These are phyloP conservation scores for Boechera retrofracta DNA, from an alignment of 345 rosid species.

Conservation along the genomic window DNA sequence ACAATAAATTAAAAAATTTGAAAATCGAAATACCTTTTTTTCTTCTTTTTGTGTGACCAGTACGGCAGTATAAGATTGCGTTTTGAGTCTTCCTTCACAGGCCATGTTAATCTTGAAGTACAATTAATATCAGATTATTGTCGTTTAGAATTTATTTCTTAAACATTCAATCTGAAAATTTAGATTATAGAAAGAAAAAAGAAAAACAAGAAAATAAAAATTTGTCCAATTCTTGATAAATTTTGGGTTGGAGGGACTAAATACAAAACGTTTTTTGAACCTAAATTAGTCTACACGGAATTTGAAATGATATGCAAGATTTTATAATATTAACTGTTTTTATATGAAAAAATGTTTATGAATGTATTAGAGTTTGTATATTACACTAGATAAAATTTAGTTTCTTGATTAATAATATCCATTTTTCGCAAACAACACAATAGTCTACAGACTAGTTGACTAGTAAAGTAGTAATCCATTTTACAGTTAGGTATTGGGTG, in stretches of 20 bases:
- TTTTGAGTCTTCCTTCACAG: too few species aligned
- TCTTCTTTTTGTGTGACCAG: too few species aligned
- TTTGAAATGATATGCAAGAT: background rate
- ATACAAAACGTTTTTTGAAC: background rate
- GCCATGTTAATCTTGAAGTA: too few species aligned
- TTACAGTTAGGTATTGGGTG: conserved; percentile 26
- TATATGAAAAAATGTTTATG: background rate
- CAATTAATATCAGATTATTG: too few species aligned
- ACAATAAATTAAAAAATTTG: too few species aligned
- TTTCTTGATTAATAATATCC: background rate
- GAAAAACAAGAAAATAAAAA: background rate
- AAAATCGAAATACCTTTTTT: too few species aligned
- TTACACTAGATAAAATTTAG: background rate
- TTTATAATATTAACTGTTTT: background rate
- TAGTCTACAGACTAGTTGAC: background rate
- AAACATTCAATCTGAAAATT: too few species aligned
- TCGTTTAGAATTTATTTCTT: too few species aligned
- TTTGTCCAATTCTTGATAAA: background rate
- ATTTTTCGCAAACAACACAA: conserved; percentile 5
- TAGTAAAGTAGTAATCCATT: background rate
- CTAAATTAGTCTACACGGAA: background rate
- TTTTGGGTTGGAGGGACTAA: background rate
- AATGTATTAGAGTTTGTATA: background rate
- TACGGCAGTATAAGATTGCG: too few species aligned
- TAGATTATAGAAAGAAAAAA: too few species aligned